Evolutionary conservation across 2,329 filamentous ascomycete genomes (phyloP), one percentile per base, ranked within the genome.

Genomic region (Byssothecium circinans): DNA sequence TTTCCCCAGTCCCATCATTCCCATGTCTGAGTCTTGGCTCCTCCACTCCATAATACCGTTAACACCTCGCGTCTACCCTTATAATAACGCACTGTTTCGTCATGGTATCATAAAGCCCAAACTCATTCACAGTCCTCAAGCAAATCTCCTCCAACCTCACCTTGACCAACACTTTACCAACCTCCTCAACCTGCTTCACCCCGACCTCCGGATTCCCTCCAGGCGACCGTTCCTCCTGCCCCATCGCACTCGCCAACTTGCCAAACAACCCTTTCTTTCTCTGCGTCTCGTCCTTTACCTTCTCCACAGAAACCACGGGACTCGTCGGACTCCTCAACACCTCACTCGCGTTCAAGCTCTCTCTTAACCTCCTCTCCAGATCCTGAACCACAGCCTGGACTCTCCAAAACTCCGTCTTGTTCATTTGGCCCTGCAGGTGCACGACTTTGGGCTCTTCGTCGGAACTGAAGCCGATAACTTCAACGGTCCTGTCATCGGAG

Each of bases 381-480:
- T 77, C 74, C 19, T 63, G 56, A 8, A 77, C 55, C 1, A 75
- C 69, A n/a, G 60, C 64, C 7, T 65, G 65, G 15, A 72, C 66
- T 30, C 67, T 65, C 74, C 74, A 77, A 47, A 77, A 78, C 45
- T 73, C 71, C 7, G 72, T 62, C 1, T 58, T 61, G 40, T 76
- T 70, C 41, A 75, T 68, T 23, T 68, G 58, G 4, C 72, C 73
- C 17, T 66, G 57, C 1, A 78, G 60, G 3, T 67, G 58, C 20
- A 78, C 60, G 15, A 76, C 57, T 30, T 69, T 62, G 2, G 74
- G 68, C 22, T 69, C 60, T 44, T 74, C 74, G 15, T 69, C 67
- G 11, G 64, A 65, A 1, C 69, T 58, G 41, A 76, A 74, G 1
- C 74, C 71, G 3, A 75, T 57, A 0, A 75, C 60, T 51, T 75